Evolutionary conservation across 1,284 basidiomycete species (phyloP).

Genomic region (Cerrena zonata): DNA sequence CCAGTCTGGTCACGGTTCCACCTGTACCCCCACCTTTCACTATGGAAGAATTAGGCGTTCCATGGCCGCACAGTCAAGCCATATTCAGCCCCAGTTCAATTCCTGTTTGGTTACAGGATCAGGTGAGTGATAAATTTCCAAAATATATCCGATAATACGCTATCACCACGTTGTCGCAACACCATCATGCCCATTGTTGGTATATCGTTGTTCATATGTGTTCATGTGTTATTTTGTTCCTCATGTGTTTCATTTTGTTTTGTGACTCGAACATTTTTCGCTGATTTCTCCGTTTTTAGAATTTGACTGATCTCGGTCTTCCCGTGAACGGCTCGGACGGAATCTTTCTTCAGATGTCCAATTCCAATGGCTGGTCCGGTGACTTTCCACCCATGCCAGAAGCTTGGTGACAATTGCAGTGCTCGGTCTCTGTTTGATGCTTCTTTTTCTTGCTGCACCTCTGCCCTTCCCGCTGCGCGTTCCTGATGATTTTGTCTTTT

Average conservation of each 20-base stretch:
- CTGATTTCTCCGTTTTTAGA: constrained; percentile 40
- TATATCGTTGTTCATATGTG: background rate
- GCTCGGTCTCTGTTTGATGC: background rate
- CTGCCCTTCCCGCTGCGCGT: too few species aligned
- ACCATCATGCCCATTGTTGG: background rate
- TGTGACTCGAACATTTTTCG: constrained; percentile 3
- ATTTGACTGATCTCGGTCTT: constrained; percentile 77
- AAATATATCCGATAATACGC: background rate
- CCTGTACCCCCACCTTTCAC: constrained; percentile 67
- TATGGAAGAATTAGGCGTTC: constrained; percentile 76
- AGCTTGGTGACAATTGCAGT: constrained; percentile 53
- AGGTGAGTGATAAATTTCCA: constrained; percentile 41
- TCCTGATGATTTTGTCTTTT: too few species aligned
- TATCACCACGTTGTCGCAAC: constrained; percentile 5
- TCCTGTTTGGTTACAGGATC: constrained; percentile 77
- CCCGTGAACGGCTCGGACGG: constrained; percentile 87
- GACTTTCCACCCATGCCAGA: constrained; percentile 73
- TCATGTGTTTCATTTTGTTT: constrained; percentile 4
- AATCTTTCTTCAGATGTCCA: constrained; percentile 74
- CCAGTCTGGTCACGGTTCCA: constrained; percentile 39
- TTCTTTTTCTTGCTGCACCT: too few species aligned
- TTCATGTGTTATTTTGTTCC: background rate
- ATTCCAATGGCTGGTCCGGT: constrained; percentile 65
- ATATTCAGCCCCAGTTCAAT: constrained; percentile 75
- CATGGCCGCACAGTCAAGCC: constrained; percentile 68